Percentiles rank a stretch among this genome's conserved stretches.
Conservation (phyloP, 768 basidiomycete genomes). For the Cubamyces sp. region DNA sequence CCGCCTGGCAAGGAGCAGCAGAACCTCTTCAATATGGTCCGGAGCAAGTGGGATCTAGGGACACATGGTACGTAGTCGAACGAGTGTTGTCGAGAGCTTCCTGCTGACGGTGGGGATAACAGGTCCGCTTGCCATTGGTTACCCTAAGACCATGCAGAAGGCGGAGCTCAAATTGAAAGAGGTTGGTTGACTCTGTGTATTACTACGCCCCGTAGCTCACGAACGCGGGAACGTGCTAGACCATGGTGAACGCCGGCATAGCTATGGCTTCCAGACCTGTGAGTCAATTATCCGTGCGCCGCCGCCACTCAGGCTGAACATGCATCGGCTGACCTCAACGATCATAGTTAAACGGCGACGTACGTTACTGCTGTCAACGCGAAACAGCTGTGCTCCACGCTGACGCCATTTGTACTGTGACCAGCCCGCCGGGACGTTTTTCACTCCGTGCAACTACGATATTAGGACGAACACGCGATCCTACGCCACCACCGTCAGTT, state of each 20-base stretch:
- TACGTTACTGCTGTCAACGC: constrained; percentile 9
- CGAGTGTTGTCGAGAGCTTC: no score
- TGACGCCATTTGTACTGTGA: neutral
- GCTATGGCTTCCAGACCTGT: constrained; percentile 22
- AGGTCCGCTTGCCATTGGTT: constrained; percentile 28
- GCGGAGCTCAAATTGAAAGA: constrained; percentile 26
- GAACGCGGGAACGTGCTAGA: neutral
- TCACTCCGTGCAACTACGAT: constrained; percentile 25
- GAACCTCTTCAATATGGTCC: constrained; percentile 18
- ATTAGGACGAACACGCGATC: constrained; percentile 25
- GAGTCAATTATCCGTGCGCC: neutral
- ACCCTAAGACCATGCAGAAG: constrained; percentile 22
- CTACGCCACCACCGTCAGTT: constrained; percentile 35
- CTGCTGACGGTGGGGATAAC: neutral
- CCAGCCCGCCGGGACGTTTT: constrained; percentile 26
- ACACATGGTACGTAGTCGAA: constrained; percentile 19
- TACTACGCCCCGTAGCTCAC: no score
- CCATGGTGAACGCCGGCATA: constrained; percentile 25
- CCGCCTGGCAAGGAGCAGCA: constrained; percentile 17
- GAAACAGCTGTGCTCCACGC: neutral
- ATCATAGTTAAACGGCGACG: constrained; percentile 28
- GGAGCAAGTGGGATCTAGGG: constrained; percentile 27
- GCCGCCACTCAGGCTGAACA: no score
- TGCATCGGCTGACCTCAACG: neutral
- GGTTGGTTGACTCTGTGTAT: neutral